phyloP scores from a whole-genome alignment of 2,329 filamentous ascomycete genomes.

The Aspergillus pseudoglaucus region DNA sequence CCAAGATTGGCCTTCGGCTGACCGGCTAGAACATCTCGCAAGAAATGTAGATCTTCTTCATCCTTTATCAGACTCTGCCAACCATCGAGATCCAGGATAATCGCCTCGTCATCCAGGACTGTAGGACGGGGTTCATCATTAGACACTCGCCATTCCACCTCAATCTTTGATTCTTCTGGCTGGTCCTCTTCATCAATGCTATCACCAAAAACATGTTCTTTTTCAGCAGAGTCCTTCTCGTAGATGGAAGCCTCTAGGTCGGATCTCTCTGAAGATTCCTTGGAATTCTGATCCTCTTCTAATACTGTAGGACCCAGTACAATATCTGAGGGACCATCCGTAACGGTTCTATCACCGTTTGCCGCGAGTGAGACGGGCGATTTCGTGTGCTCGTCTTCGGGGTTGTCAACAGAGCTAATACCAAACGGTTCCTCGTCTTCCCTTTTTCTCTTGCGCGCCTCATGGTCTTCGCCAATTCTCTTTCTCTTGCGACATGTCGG shows the following conservation, averaged over 20 bases:
- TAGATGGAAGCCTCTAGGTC: too few relatives aligned
- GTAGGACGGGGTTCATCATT: constrained; percentile 54
- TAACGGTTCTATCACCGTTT: constrained; percentile 14
- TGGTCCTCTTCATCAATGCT: constrained; percentile 23
- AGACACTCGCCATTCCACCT: constrained; percentile 57
- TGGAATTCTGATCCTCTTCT: neutral
- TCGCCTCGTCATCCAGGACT: constrained; percentile 58
- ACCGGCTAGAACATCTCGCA: constrained; percentile 47
- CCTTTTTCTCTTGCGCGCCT: constrained; percentile 71
- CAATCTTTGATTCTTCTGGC: constrained; percentile 36
- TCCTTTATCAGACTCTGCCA: constrained; percentile 65
- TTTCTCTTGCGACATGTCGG: constrained; percentile 64
- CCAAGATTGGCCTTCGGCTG: constrained; percentile 45
- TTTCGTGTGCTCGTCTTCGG: constrained; percentile 40
- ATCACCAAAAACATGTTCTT: constrained; percentile 3
- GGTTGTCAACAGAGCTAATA: constrained; percentile 50
- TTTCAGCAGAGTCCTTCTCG: neutral
- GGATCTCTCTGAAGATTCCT: neutral
- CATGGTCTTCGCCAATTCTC: constrained; percentile 61
- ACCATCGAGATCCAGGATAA: constrained; percentile 64
- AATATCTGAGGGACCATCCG: neutral
- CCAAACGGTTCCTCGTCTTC: constrained; percentile 77
- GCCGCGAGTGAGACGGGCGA: constrained; percentile 28
- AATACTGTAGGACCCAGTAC: neutral
- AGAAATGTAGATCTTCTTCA: constrained; percentile 57